Conservation (phyloP, 495 filamentous ascomycete genomes). For the Penicillium flavigenum region DNA sequence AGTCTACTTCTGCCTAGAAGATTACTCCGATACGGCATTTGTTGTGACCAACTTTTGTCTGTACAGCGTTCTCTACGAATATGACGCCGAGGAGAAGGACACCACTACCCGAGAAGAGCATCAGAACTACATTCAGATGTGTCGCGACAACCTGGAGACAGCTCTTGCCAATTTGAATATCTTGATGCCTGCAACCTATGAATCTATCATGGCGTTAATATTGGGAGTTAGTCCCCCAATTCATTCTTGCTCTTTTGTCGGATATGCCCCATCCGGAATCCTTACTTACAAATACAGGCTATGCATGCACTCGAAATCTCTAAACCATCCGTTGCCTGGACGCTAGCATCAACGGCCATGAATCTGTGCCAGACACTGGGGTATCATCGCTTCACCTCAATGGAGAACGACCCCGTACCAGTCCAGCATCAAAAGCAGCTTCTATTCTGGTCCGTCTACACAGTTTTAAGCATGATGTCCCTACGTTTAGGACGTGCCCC, state of each 20-base stretch:
- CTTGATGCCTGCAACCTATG: conserved; percentile 55
- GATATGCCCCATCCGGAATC: neutral
- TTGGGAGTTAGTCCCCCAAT: conserved; percentile 49
- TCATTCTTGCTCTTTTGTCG: neutral
- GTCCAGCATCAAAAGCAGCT: conserved; percentile 37
- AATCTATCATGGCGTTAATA: conserved; percentile 59
- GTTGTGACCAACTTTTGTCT: conserved; percentile 57
- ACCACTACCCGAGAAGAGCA: conserved; percentile 32
- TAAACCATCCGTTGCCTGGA: conserved; percentile 63
- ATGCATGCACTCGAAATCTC: conserved; percentile 61
- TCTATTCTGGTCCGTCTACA: conserved; percentile 66
- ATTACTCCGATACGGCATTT: conserved; percentile 54
- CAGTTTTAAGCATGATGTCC: conserved; percentile 58
- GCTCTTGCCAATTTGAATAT: conserved; percentile 57
- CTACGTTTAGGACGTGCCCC: conserved; percentile 64
- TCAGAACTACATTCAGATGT: conserved; percentile 41
- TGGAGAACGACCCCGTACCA: conserved; percentile 43
- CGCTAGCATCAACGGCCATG: conserved; percentile 56
- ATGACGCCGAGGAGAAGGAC: conserved; percentile 36
- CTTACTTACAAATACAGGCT: conserved; percentile 28
- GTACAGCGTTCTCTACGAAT: conserved; percentile 57
- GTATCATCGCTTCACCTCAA: conserved; percentile 57
- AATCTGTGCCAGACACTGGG: conserved; percentile 63
- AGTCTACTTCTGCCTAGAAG: conserved; percentile 59
- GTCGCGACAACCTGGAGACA: conserved; percentile 58